phyloP scores from a whole-genome alignment of 108 stramenopile species.

The Craspedostauros australis region DNA sequence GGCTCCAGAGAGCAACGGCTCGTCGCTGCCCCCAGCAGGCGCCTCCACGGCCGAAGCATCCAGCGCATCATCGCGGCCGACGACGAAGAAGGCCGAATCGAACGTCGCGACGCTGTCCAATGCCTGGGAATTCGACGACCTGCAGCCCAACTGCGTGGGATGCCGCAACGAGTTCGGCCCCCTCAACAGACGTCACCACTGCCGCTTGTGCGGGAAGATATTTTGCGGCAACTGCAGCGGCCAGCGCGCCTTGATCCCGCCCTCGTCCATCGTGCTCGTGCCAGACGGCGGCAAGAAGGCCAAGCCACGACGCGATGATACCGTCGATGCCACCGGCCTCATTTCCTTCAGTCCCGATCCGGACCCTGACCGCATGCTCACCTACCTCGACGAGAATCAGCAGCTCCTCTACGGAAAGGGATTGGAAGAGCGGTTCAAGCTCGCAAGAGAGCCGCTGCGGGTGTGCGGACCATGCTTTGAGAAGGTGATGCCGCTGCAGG shows the following conservation, averaged over 20 bases:
- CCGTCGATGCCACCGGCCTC: no score
- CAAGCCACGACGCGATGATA: conserved; percentile 12
- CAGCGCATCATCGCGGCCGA: background rate
- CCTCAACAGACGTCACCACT: conserved; percentile 80
- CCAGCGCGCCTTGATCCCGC: conserved; percentile 62
- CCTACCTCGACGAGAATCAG: conserved; percentile 34
- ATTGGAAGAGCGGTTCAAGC: conserved; percentile 42
- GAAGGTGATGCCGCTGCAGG: conserved; percentile 56
- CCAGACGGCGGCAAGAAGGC: conserved; percentile 38
- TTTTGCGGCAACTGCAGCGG: conserved; percentile 69
- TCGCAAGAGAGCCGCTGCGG: conserved; percentile 37
- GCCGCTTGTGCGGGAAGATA: conserved; percentile 78
- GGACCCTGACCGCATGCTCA: conserved; percentile 65
- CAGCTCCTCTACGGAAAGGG: conserved; percentile 60
- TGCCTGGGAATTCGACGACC: conserved; percentile 63
- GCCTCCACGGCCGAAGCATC: background rate
- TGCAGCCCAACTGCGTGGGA: conserved; percentile 29
- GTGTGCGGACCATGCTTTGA: conserved; percentile 53
- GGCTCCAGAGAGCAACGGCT: background rate
- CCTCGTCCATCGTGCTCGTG: conserved; percentile 56
- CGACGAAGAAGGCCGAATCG: background rate
- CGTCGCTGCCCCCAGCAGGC: background rate
- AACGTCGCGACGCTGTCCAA: conserved; percentile 49
- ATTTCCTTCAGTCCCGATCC: conserved; percentile 43
- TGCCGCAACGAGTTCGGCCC: conserved; percentile 56